These are phyloP conservation scores for Cytospora piceicola DNA, from an alignment of 2,329 filamentous ascomycete genomes.

Conservation along the genomic window DNA sequence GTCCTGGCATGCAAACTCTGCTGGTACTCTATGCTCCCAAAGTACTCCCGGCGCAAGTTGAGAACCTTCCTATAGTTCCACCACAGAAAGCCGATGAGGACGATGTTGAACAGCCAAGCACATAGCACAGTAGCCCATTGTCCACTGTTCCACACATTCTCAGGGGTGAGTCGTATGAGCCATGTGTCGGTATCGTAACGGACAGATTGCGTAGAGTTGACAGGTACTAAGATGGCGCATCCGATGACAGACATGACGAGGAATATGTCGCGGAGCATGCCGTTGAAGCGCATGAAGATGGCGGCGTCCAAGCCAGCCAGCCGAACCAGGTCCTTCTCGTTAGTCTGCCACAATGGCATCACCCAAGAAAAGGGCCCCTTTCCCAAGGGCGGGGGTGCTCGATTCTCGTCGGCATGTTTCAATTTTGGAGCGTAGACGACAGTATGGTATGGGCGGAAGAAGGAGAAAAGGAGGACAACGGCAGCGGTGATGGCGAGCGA, in stretches of 20 bases:
- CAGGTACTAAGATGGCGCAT: conserved; percentile 76
- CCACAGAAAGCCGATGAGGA: conserved; percentile 83
- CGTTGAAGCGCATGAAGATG: conserved; percentile 83
- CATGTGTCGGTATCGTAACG: conserved; percentile 44
- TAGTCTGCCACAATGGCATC: conserved; percentile 74
- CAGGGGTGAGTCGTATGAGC: conserved; percentile 65
- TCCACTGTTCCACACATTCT: conserved; percentile 53
- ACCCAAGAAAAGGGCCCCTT: conserved; percentile 91
- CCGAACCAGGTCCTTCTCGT: conserved; percentile 76
- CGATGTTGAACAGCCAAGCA: conserved; percentile 70
- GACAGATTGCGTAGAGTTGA: conserved; percentile 66
- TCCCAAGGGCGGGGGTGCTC: conserved; percentile 83
- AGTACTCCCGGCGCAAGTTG: conserved; percentile 74
- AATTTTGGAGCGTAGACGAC: conserved; percentile 93
- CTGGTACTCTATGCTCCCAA: conserved; percentile 86
- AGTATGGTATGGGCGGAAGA: conserved; percentile 88
- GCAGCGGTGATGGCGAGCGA: conserved; percentile 75
- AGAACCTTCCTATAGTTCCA: conserved; percentile 81
- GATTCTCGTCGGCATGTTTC: conserved; percentile 88
- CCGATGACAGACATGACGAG: conserved; percentile 71
- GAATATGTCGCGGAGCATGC: conserved; percentile 94
- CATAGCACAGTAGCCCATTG: conserved; percentile 65
- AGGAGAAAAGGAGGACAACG: conserved; percentile 81
- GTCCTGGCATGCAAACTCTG: conserved; percentile 79
- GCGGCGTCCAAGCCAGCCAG: conserved; percentile 89